These are phyloP conservation scores for Tylopilus balloui DNA, from an alignment of 768 basidiomycete genomes.

Conservation along the genomic window DNA sequence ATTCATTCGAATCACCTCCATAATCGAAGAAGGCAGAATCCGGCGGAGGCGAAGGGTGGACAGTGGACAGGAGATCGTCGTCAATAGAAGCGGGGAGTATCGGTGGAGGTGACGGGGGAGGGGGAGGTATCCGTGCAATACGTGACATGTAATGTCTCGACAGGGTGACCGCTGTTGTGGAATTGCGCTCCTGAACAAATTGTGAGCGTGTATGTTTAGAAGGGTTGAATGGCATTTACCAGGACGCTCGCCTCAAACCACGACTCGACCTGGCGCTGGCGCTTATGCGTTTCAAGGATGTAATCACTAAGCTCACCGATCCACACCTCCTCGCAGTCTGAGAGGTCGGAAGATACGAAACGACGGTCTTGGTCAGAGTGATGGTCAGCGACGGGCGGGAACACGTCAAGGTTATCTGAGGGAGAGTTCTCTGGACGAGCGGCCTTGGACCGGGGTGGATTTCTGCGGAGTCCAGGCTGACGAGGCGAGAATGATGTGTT, in stretches of 20 bases:
- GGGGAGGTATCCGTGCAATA: conserved; percentile 43
- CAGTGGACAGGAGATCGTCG: conserved; percentile 34
- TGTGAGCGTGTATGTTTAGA: background rate
- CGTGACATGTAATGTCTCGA: conserved; percentile 37
- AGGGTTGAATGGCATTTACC: conserved; percentile 37
- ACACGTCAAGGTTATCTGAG: conserved; percentile 20
- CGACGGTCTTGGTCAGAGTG: conserved; percentile 40
- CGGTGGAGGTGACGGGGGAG: conserved; percentile 37
- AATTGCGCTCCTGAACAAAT: conserved; percentile 61
- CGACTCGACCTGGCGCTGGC: conserved; percentile 66
- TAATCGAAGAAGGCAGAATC: conserved; percentile 30
- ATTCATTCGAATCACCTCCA: conserved; percentile 22
- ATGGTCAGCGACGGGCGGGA: conserved; percentile 16
- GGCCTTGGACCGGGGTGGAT: conserved; percentile 38
- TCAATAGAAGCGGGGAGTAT: conserved; percentile 29
- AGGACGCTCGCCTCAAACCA: conserved; percentile 67
- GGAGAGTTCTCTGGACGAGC: conserved; percentile 28
- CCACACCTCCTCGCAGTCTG: conserved; percentile 80
- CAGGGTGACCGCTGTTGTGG: conserved; percentile 46
- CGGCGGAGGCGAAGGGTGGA: conserved; percentile 35
- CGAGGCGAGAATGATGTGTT: background rate
- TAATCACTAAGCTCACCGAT: conserved; percentile 64
- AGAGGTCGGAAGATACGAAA: conserved; percentile 69
- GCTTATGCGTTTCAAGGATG: conserved; percentile 64
- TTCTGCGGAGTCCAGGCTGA: conserved; percentile 42